Evolutionary conservation across 495 filamentous ascomycete species (phyloP), one percentile per base, ranked within the genome.

Genomic region (Chaetomium tenue): DNA sequence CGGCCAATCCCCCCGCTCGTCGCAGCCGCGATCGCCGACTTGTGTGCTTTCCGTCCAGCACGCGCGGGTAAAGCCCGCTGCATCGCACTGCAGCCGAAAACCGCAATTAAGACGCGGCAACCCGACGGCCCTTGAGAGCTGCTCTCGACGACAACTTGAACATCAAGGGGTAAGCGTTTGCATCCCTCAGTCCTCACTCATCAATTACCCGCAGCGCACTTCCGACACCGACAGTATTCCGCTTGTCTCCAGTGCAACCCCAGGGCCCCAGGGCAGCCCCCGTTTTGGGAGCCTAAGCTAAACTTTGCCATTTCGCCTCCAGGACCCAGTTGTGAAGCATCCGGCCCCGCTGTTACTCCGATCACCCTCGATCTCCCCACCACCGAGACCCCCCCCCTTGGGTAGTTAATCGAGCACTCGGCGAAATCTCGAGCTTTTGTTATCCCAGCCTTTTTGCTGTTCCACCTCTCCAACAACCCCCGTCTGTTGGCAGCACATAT

Each of bases 301-400:
- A 61, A 40, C 20, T 52, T 28, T 42, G 48, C 26, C 59, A 42
- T 42, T 60, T 61, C 48, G 59, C 59, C 59, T 61, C 59, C 59
- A 61, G 59, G 46, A 23, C 46, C 30, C n/a, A 25, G n/a, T 39
- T 51, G 46, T 51, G 26, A 60, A 60, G 26, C n/a, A 39, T 6
- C 59, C 47, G 47, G 42, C 47, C 48, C 59, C 59, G 58, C 58
- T 60, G 57, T 59, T 59, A 48, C 57, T 39, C 26, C 54, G 25
- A 39, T 42, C 30, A n/a, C n/a, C 54, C 25, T 50, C 46, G n/a
- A 52, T 25, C 48, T 25, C 48, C 40, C 11, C 48, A 11, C 48
- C 48, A 52, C 48, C 48, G 20, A 12, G 9, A 18, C 18, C n/a
- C 28, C 16, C 28, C 28, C 28, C 28, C 30, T 13, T 15, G 18